Conservation (phyloP, 1,284 basidiomycete genomes). For the Cutaneotrichosporon arboriforme region DNA sequence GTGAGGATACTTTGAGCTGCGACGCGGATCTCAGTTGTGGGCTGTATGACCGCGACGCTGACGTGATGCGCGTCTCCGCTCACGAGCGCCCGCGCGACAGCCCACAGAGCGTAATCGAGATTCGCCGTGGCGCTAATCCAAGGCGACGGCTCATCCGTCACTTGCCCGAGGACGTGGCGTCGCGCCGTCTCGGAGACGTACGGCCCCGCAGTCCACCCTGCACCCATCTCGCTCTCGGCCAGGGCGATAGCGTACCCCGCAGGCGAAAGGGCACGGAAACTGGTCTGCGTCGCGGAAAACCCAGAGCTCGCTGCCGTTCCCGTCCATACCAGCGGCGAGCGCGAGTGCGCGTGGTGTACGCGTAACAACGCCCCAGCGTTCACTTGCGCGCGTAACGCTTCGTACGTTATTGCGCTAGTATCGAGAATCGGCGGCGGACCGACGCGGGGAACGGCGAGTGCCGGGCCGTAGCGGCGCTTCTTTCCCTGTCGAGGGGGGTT, state of each 20-base stretch:
- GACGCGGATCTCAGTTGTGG: slow-evolving; percentile 1
- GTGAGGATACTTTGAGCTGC: background rate
- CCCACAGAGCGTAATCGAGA: slow-evolving; percentile 28
- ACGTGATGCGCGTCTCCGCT: background rate
- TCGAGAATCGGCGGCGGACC: background rate
- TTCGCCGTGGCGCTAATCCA: slow-evolving; percentile 26
- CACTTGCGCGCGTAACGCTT: background rate
- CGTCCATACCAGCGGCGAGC: background rate
- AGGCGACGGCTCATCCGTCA: background rate
- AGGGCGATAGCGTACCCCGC: background rate
- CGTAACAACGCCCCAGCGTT: background rate
- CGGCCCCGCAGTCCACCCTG: background rate
- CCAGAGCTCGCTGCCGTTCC: background rate
- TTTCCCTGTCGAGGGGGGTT: too few relatives aligned
- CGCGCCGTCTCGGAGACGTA: background rate
- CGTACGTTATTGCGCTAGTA: background rate
- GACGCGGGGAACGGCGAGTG: background rate
- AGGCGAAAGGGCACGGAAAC: background rate
- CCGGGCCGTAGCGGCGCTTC: too few relatives aligned
- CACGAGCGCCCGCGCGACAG: slow-evolving; percentile 16
- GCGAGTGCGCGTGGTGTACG: background rate
- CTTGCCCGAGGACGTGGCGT: background rate
- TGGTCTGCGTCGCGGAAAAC: background rate
- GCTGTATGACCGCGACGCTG: slow-evolving; percentile 5
- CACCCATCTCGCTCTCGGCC: background rate